A percentile compares a stretch with the other conserved stretches of the same genome.
phyloP scores from a whole-genome alignment of 2,329 filamentous ascomycete species.

The Fusarium goolgardi region DNA sequence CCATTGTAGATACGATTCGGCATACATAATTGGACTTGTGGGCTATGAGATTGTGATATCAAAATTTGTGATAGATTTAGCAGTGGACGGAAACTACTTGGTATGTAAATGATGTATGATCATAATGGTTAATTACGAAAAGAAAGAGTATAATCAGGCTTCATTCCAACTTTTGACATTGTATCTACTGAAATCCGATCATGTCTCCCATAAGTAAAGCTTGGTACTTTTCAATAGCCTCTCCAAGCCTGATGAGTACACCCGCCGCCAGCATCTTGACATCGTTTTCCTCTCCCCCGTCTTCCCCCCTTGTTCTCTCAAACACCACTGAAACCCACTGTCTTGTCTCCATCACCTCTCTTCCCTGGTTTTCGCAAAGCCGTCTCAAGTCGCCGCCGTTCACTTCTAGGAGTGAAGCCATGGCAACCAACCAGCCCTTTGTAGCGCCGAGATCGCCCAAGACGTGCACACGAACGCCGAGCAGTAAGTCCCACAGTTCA shows the following conservation, averaged over 20 bases:
- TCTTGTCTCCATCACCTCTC: conserved; percentile 84
- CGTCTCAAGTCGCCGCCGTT: conserved; percentile 78
- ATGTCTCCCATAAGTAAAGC: conserved; percentile 78
- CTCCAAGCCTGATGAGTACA: conserved; percentile 79
- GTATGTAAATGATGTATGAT: conserved; percentile 18
- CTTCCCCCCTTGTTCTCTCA: conserved; percentile 64
- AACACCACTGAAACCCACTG: conserved; percentile 88
- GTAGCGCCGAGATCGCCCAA: conserved; percentile 74
- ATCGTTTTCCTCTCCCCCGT: conserved; percentile 76
- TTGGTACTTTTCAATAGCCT: conserved; percentile 86
- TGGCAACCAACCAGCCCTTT: conserved; percentile 79
- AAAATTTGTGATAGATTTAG: not conserved
- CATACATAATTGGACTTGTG: not conserved
- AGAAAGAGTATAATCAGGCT: conserved; percentile 14
- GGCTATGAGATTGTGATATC: not conserved
- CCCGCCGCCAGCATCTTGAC: conserved; percentile 83
- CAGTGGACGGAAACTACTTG: not conserved
- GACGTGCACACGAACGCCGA: conserved; percentile 71
- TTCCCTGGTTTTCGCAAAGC: conserved; percentile 78
- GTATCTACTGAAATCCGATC: conserved; percentile 54
- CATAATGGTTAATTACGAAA: conserved; percentile 31
- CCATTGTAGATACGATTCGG: conserved; percentile 19
- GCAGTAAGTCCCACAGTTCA: conserved; percentile 86
- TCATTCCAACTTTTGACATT: not conserved
- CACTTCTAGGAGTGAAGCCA: conserved; percentile 84